phyloP scores from a whole-genome alignment of 2,329 filamentous ascomycete genomes.

The Monilinia aucupariae region DNA sequence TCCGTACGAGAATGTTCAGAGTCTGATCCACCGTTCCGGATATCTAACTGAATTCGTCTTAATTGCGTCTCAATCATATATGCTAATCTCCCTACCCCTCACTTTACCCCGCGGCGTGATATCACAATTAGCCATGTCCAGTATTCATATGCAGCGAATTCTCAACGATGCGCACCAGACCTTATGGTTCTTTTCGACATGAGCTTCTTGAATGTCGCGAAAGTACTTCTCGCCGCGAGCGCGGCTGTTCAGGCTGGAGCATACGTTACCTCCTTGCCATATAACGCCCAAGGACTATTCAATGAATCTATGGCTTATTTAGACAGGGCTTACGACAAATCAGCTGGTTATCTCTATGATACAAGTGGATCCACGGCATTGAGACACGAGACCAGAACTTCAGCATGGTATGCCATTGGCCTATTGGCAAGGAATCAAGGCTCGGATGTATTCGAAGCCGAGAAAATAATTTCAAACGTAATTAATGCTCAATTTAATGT shows the following conservation, averaged over 20 bases:
- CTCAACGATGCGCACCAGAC: not conserved
- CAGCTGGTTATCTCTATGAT: constrained; percentile 49
- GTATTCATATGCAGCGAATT: not conserved
- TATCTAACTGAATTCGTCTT: not conserved
- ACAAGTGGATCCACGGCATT: constrained; percentile 37
- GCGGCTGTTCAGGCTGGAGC: constrained; percentile 10
- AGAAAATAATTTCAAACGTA: constrained; percentile 50
- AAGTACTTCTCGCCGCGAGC: not conserved
- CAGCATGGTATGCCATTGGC: constrained; percentile 55
- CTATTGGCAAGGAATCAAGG: constrained; percentile 50
- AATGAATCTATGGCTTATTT: constrained; percentile 50
- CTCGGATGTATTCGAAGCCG: constrained; percentile 45
- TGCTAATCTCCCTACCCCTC: not conserved
- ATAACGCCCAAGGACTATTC: constrained; percentile 39
- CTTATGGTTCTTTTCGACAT: not conserved
- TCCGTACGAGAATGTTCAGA: not conserved
- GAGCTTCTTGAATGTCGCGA: not conserved
- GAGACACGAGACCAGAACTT: constrained; percentile 50
- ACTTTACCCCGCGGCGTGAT: not conserved
- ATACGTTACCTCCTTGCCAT: constrained; percentile 22
- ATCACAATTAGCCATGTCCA: not conserved
- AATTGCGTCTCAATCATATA: not conserved
- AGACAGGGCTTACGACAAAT: constrained; percentile 50
- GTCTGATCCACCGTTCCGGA: constrained; percentile 5
- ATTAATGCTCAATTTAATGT: constrained; percentile 50